These are phyloP conservation scores for Leucocoprinus sp. DNA, from an alignment of 768 basidiomycete genomes.

Conservation along the genomic window DNA sequence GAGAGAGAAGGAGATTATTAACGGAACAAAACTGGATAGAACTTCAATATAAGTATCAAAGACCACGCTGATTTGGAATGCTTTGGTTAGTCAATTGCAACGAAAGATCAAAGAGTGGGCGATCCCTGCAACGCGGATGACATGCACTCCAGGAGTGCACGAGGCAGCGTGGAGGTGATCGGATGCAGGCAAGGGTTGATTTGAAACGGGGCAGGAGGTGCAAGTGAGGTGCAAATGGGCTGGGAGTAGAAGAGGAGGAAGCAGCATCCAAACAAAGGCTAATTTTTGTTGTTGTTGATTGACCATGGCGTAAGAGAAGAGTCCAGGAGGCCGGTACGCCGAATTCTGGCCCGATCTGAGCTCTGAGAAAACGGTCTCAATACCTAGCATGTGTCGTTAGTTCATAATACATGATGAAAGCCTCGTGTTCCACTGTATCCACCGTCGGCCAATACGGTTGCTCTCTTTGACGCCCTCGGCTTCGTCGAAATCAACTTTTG, in stretches of 20 bases:
- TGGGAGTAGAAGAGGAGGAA: conserved; percentile 18
- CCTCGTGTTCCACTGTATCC: conserved; percentile 28
- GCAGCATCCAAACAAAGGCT: conserved; percentile 24
- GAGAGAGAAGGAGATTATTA: conserved; percentile 44
- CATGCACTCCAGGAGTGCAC: conserved; percentile 39
- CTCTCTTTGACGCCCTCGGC: conserved; percentile 16
- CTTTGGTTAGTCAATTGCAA: conserved; percentile 12
- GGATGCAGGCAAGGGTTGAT: conserved; percentile 23
- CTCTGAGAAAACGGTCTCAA: conserved; percentile 21
- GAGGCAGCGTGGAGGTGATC: conserved; percentile 35
- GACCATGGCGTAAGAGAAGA: conserved; percentile 16
- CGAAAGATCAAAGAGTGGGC: conserved; percentile 33
- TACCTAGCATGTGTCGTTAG: conserved; percentile 27
- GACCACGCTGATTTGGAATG: conserved; percentile 17
- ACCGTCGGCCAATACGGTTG: conserved; percentile 10
- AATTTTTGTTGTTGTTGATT: conserved; percentile 31
- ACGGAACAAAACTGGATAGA: conserved; percentile 32
- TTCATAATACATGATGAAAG: conserved; percentile 24
- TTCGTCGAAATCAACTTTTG: conserved; percentile 20
- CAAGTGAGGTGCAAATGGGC: conserved; percentile 10
- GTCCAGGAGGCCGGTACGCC: conserved; percentile 7
- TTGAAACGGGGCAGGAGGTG: conserved; percentile 25
- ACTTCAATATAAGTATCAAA: conserved; percentile 33
- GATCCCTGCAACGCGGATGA: conserved; percentile 31
- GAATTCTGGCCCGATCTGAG: conserved; percentile 16